These are phyloP conservation scores for Botrytis fragariae DNA, from an alignment of 2,329 filamentous ascomycete genomes.

Conservation along the genomic window DNA sequence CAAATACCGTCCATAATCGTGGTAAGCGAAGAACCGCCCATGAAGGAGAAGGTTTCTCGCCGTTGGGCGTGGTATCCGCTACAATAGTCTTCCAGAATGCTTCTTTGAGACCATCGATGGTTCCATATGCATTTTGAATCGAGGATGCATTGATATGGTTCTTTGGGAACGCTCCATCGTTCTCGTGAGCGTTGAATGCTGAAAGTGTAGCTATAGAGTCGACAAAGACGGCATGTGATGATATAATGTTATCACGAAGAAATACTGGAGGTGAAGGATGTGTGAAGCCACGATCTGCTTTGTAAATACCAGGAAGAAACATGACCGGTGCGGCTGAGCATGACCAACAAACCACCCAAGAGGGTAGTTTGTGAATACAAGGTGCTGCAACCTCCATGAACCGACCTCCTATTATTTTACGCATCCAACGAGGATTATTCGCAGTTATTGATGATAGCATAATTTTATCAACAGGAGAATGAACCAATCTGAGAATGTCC, in stretches of 20 bases:
- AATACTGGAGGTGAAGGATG: not conserved
- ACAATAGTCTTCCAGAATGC: constrained; percentile 17
- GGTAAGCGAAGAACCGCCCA: constrained; percentile 16
- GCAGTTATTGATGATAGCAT: not conserved
- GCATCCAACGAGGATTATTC: constrained; percentile 4
- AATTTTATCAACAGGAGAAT: constrained; percentile 5
- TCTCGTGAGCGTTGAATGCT: constrained; percentile 11
- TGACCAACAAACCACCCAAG: constrained; percentile 19
- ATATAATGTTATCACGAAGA: not conserved
- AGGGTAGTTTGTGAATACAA: constrained; percentile 5
- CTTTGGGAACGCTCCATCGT: not conserved
- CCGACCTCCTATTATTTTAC: not conserved
- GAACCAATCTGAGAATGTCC: constrained; percentile 12
- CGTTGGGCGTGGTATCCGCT: constrained; percentile 3
- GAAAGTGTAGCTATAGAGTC: constrained; percentile 10
- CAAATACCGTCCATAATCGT: not conserved
- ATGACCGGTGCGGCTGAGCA: not conserved
- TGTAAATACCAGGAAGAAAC: constrained; percentile 5
- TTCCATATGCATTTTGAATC: constrained; percentile 4
- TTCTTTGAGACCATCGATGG: constrained; percentile 2
- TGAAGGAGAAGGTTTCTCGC: constrained; percentile 6
- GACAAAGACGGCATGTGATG: not conserved
- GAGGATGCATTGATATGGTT: not conserved
- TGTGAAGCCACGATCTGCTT: constrained; percentile 4
- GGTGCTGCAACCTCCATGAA: not conserved